A percentile compares a stretch with the other conserved stretches of the same genome.
Conservation (phyloP, 495 filamentous ascomycete genomes). For the Lepidopterella palustris region DNA sequence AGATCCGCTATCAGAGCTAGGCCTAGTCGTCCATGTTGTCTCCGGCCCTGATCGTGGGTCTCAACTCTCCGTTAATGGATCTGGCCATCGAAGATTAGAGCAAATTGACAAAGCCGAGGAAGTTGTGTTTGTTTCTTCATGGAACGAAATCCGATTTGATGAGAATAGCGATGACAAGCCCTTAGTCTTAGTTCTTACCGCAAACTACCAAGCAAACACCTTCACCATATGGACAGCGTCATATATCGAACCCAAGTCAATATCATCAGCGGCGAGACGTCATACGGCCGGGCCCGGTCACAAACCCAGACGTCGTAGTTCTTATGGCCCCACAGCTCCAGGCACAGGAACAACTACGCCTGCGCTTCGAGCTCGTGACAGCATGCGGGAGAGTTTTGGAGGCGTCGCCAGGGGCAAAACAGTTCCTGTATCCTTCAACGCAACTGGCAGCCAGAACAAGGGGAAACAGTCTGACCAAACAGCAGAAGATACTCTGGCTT, state of each 20-base stretch:
- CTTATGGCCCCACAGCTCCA: constrained; percentile 55
- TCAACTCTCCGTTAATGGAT: constrained; percentile 16
- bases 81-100: constrained; percentile 37
- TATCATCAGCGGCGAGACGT: constrained; percentile 47
- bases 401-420: constrained; percentile 30
- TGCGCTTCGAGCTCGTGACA: constrained; percentile 44
- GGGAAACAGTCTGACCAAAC: constrained; percentile 25
- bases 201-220: constrained; percentile 62
- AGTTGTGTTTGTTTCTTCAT: constrained; percentile 67
- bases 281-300: constrained; percentile 47
- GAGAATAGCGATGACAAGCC: constrained; percentile 33
- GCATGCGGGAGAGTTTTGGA: constrained; percentile 53
- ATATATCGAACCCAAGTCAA: constrained; percentile 54
- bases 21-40: constrained; percentile 57
- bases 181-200: constrained; percentile 73
- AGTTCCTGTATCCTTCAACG: constrained; percentile 17
- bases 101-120: constrained; percentile 64
- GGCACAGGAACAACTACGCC: constrained; percentile 78
- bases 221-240: constrained; percentile 75
- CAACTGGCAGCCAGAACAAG: constrained; percentile 6
- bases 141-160: constrained; percentile 44
- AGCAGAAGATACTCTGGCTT: constrained; percentile 55
- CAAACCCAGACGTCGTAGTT: constrained; percentile 71
- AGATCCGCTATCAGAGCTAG: constrained; percentile 81
- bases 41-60: constrained; percentile 12